A percentile compares a stretch with the other conserved stretches of the same genome.
These are phyloP conservation scores for Rhodotorula kratochvilovae DNA, from an alignment of 768 basidiomycete genomes.

Conservation along the genomic window DNA sequence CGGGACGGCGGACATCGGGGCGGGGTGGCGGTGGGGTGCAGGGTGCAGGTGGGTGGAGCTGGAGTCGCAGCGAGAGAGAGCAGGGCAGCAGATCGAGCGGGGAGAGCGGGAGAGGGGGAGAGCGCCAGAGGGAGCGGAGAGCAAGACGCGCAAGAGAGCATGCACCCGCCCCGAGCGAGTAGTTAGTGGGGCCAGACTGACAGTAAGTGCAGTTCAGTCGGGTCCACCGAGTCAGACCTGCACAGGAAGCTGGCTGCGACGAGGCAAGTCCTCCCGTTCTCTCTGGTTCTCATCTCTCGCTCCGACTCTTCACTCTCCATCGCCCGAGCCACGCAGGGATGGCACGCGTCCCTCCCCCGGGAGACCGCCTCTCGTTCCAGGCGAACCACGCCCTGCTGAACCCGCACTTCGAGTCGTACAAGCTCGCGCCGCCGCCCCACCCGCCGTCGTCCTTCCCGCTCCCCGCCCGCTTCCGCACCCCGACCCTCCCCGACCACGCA, in stretches of 20 bases:
- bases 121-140: too few relatives aligned
- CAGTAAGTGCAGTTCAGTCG: too few relatives aligned
- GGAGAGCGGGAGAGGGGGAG: too few relatives aligned
- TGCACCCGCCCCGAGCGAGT: too few relatives aligned
- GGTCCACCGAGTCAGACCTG: too few relatives aligned
- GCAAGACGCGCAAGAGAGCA: too few relatives aligned
- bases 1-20: too few relatives aligned
- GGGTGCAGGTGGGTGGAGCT: too few relatives aligned
- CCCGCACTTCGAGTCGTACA: conserved; percentile 41
- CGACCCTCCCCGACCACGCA: conserved; percentile 5
- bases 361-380: conserved; percentile 25
- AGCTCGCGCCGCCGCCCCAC: conserved; percentile 23
- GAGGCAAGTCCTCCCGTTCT: neutral
- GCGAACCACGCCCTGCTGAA: conserved; percentile 23
- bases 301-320: neutral
- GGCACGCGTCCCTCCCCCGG: neutral
- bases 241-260: too few relatives aligned
- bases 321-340: neutral
- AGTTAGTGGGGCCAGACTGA: too few relatives aligned
- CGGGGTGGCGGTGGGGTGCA: too few relatives aligned
- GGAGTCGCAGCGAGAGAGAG: too few relatives aligned
- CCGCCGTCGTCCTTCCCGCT: neutral
- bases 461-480: neutral
- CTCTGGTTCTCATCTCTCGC: neutral
- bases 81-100: neutral